These are phyloP conservation scores for Metroxylon sagu DNA, from an alignment of 176 grass and related monocot genomes.

Conservation along the genomic window DNA sequence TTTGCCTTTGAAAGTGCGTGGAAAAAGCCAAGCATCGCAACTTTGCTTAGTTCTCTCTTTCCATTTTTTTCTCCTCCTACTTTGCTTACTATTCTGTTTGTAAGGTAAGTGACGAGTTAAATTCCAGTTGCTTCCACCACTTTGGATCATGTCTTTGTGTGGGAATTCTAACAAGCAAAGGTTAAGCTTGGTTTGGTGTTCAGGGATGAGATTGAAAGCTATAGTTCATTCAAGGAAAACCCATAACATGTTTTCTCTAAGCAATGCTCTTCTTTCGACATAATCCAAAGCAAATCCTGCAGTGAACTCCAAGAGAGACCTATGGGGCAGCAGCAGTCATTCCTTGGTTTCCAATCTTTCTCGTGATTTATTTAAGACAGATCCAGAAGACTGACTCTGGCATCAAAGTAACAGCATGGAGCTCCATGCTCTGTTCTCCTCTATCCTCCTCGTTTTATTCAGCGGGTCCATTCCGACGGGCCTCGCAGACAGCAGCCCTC, in stretches of 20 bases:
- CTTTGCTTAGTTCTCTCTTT: too few relatives aligned
- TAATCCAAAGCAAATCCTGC: conserved; percentile 42
- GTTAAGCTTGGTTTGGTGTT: too few relatives aligned
- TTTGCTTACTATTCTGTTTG: too few relatives aligned
- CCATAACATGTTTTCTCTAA: neutral
- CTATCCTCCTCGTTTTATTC: conserved; percentile 10
- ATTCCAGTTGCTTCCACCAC: too few relatives aligned
- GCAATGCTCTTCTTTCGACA: conserved; percentile 12
- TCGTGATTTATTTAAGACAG: conserved; percentile 16
- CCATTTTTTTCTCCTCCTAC: too few relatives aligned
- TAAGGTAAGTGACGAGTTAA: too few relatives aligned
- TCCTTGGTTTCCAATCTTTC: conserved; percentile 20
- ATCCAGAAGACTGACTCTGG: neutral
- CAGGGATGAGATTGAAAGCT: too few relatives aligned
- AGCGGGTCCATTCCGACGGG: conserved; percentile 1
- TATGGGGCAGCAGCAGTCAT: neutral
- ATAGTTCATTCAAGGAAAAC: too few relatives aligned
- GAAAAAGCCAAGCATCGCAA: too few relatives aligned
- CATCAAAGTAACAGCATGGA: conserved; percentile 17
- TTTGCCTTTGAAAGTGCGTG: too few relatives aligned
- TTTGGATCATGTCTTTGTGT: too few relatives aligned
- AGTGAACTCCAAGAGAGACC: conserved; percentile 44
- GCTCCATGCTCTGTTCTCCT: neutral
- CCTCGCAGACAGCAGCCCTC: conserved; percentile 25
- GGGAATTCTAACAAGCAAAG: too few relatives aligned